These are phyloP conservation scores for Capronia americana DNA, from an alignment of 2,329 filamentous ascomycete species.

Conservation along the genomic window DNA sequence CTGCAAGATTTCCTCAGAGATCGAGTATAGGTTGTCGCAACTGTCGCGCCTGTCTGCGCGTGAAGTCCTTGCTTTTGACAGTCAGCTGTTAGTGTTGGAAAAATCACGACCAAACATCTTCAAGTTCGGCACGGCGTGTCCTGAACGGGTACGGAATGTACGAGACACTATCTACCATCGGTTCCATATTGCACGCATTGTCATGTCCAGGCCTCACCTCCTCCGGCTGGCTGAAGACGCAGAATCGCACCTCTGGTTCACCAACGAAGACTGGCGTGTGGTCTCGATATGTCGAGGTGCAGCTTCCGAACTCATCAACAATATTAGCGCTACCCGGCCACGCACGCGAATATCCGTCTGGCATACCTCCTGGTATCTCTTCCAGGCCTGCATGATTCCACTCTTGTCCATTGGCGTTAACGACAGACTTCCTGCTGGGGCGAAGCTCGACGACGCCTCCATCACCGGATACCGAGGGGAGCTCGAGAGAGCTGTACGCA, in stretches of 20 bases:
- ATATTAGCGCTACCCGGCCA: neutral
- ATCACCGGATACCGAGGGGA: slow-evolving; percentile 4
- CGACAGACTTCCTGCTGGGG: slow-evolving; percentile 3
- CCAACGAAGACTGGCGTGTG: slow-evolving; percentile 18
- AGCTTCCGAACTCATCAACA: slow-evolving; percentile 8
- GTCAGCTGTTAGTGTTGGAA: slow-evolving; percentile 6
- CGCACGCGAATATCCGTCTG: slow-evolving; percentile 18
- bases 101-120: slow-evolving; percentile 7
- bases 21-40: slow-evolving; percentile 11
- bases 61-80: slow-evolving; percentile 12
- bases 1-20: slow-evolving; percentile 12
- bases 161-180: slow-evolving; percentile 13
- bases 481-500: slow-evolving; percentile 11
- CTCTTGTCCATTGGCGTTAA: slow-evolving; percentile 12
- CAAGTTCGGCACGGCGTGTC: slow-evolving; percentile 7
- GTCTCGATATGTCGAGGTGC: slow-evolving; percentile 14
- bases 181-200: slow-evolving; percentile 6
- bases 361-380: slow-evolving; percentile 16
- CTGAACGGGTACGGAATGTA: slow-evolving; percentile 1
- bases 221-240: slow-evolving; percentile 16
- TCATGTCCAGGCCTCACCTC: slow-evolving; percentile 18
- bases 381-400: slow-evolving; percentile 19
- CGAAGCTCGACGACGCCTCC: neutral
- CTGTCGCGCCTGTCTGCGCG: slow-evolving; percentile 9
- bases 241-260: neutral